These are phyloP conservation scores for Phyllosticta capitalensis DNA, from an alignment of 2,329 filamentous ascomycete species.

Conservation along the genomic window DNA sequence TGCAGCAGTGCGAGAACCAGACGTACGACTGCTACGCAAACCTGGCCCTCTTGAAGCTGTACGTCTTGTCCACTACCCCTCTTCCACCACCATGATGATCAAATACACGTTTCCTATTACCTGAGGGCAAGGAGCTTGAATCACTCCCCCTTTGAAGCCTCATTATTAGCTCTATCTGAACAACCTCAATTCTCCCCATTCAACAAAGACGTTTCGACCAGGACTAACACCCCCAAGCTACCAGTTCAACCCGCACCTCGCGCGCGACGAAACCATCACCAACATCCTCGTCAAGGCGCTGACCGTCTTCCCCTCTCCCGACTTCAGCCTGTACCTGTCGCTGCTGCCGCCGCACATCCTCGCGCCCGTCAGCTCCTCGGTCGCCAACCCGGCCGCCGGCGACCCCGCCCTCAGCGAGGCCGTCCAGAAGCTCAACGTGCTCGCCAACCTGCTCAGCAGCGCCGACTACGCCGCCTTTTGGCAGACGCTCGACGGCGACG, in stretches of 20 bases:
- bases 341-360: slow-evolving; percentile 81
- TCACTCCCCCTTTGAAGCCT: slow-evolving; percentile 58
- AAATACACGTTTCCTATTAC: slow-evolving; percentile 98
- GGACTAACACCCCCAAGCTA: slow-evolving; percentile 51
- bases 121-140: slow-evolving; percentile 58
- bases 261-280: slow-evolving; percentile 94
- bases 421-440: slow-evolving; percentile 72
- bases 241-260: slow-evolving; percentile 98
- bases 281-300: slow-evolving; percentile 98
- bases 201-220: neutral
- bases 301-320: slow-evolving; percentile 90
- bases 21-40: slow-evolving; percentile 96
- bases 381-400: slow-evolving; percentile 44
- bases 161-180: slow-evolving; percentile 69
- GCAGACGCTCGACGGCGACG: slow-evolving; percentile 83
- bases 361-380: slow-evolving; percentile 44
- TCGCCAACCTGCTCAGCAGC: slow-evolving; percentile 80
- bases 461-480: slow-evolving; percentile 91
- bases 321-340: slow-evolving; percentile 89
- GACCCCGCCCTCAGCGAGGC: slow-evolving; percentile 73
- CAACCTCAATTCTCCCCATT: slow-evolving; percentile 1
- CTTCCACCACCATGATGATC: slow-evolving; percentile 51
- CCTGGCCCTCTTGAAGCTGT: slow-evolving; percentile 93
- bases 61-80: slow-evolving; percentile 40
- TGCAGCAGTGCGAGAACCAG: slow-evolving; percentile 88